A percentile compares a stretch with the other conserved stretches of the same genome.
Conservation (phyloP, 345 rosid genomes). For the Citrus mangshanensis region DNA sequence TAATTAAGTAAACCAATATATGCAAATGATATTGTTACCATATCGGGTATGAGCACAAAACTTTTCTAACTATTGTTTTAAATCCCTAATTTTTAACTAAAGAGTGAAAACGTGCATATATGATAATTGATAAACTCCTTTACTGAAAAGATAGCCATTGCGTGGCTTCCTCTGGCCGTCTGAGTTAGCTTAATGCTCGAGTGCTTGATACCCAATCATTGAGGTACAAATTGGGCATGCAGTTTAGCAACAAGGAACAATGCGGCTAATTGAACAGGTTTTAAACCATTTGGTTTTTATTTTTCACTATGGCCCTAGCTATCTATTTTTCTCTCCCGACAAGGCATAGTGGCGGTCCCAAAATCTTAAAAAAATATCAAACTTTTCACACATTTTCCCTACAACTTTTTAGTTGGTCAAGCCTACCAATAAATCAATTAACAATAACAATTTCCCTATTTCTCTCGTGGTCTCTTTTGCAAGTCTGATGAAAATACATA, state of each 20-base stretch:
- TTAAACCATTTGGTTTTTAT: neutral
- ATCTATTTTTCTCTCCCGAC: constrained; percentile 12
- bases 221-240: neutral
- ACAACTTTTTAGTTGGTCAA: constrained; percentile 17
- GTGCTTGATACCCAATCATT: too few relatives aligned
- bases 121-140: too few relatives aligned
- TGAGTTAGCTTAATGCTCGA: too few relatives aligned
- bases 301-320: neutral
- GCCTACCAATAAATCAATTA: constrained; percentile 18
- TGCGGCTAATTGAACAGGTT: neutral
- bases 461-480: neutral
- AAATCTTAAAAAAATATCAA: neutral
- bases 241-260: neutral
- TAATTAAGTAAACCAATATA: too few relatives aligned
- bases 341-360: constrained; percentile 27
- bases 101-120: too few relatives aligned
- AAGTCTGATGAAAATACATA: neutral
- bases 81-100: too few relatives aligned
- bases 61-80: too few relatives aligned
- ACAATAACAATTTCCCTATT: neutral
- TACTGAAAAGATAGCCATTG: too few relatives aligned
- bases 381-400: constrained; percentile 4
- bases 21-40: too few relatives aligned
- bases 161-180: too few relatives aligned
- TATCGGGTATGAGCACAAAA: too few relatives aligned